phyloP scores from a whole-genome alignment of 768 basidiomycete species.

The Russula ochroleuca region DNA sequence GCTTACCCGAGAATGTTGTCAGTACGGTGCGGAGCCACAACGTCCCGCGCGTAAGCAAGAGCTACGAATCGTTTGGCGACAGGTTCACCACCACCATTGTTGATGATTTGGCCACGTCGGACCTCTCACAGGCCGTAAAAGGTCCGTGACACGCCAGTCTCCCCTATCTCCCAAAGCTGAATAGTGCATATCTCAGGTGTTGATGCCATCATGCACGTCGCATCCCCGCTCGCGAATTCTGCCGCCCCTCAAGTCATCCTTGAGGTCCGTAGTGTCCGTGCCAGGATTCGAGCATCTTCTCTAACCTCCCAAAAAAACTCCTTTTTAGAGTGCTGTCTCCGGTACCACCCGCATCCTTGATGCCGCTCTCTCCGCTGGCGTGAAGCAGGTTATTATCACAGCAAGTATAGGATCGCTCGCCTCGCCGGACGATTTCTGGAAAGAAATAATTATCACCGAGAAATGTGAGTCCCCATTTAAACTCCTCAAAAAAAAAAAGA shows the following conservation, averaged over 20 bases:
- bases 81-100: slow-evolving; percentile 26
- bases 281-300: not conserved
- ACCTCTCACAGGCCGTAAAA: slow-evolving; percentile 26
- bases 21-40: slow-evolving; percentile 30
- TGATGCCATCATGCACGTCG: slow-evolving; percentile 25
- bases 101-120: slow-evolving; percentile 28
- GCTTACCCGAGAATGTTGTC: not conserved
- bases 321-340: slow-evolving; percentile 19
- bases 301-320: not conserved
- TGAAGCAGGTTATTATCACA: slow-evolving; percentile 22
- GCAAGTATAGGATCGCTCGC: slow-evolving; percentile 15
- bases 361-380: slow-evolving; percentile 2
- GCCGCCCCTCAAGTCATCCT: slow-evolving; percentile 22
- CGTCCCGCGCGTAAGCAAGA: slow-evolving; percentile 15
- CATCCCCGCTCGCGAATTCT: slow-evolving; percentile 14
- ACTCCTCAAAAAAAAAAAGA: too few relatives aligned
- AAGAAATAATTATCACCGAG: slow-evolving; percentile 6
- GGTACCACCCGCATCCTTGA: slow-evolving; percentile 26
- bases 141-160: slow-evolving; percentile 15
- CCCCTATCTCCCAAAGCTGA: not conserved
- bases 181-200: slow-evolving; percentile 3
- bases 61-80: slow-evolving; percentile 25
- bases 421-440: not conserved
- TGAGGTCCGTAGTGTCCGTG: slow-evolving; percentile 2
- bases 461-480: slow-evolving; percentile 13